phyloP scores from a whole-genome alignment of 2,329 filamentous ascomycete genomes.

The Neonectria punicea region DNA sequence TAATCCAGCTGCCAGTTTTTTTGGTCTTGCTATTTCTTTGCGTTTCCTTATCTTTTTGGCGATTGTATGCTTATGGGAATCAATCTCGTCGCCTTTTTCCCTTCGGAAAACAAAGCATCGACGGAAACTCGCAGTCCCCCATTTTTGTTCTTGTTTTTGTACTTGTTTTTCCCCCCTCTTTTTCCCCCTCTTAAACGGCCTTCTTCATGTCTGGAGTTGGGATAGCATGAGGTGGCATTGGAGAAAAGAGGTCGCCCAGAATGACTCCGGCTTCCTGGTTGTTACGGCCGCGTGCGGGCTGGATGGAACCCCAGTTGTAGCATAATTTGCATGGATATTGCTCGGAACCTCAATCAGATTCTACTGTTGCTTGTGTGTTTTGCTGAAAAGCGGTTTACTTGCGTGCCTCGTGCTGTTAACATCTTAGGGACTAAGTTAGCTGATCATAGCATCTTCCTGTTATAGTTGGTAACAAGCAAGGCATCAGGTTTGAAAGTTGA shows the following conservation, averaged over 20 bases:
- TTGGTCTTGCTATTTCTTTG: constrained; percentile 6
- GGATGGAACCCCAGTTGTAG: constrained; percentile 1
- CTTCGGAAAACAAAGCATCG: constrained; percentile 22
- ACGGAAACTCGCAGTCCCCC: constrained; percentile 8
- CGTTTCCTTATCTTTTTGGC: constrained; percentile 14
- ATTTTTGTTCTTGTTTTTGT: constrained; percentile 26
- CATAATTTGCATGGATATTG: constrained; percentile 22
- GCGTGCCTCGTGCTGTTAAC: neutral
- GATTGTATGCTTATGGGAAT: constrained; percentile 41
- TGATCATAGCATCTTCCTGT: too few relatives aligned
- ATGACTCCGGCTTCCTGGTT: constrained; percentile 11
- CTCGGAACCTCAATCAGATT: constrained; percentile 24
- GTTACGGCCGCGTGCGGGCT: constrained; percentile 5
- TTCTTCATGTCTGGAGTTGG: constrained; percentile 21
- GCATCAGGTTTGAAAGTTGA: neutral
- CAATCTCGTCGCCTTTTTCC: constrained; percentile 5
- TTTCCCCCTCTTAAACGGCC: constrained; percentile 21
- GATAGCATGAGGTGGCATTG: constrained; percentile 19
- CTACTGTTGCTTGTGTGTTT: constrained; percentile 6
- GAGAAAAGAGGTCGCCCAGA: constrained; percentile 13
- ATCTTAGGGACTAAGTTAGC: neutral
- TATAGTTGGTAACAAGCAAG: neutral
- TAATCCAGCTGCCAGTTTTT: constrained; percentile 10
- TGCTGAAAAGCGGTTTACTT: neutral
- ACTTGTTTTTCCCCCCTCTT: constrained; percentile 1